Conservation (phyloP, 2,329 filamentous ascomycete species). For the Curvularia verruculosa region DNA sequence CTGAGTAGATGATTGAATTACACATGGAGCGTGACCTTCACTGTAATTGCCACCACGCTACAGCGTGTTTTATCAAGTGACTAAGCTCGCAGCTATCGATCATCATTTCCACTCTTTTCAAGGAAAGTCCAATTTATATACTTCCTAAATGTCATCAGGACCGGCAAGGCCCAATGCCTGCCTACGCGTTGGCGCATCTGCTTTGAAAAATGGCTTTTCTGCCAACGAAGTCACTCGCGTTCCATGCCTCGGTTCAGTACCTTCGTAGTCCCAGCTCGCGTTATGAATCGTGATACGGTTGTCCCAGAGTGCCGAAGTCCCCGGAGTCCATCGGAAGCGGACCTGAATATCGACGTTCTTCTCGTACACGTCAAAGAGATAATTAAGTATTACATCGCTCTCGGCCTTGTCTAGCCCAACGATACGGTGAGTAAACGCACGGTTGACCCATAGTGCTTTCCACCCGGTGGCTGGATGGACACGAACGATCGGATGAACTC, state of each 20-base stretch:
- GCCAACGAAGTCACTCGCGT: constrained; percentile 73
- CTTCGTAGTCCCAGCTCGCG: constrained; percentile 75
- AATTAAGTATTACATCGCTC: constrained; percentile 70
- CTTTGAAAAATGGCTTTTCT: constrained; percentile 72
- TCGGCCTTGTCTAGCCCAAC: constrained; percentile 72
- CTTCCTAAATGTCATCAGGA: constrained; percentile 58
- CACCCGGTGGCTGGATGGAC: constrained; percentile 76
- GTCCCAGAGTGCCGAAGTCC: constrained; percentile 73
- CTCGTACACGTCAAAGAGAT: constrained; percentile 72
- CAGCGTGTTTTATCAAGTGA: background rate
- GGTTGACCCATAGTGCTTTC: constrained; percentile 76
- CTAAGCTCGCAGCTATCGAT: background rate
- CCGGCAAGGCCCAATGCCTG: constrained; percentile 70
- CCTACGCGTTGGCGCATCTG: constrained; percentile 68
- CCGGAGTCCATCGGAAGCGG: constrained; percentile 72
- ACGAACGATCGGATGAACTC: constrained; percentile 70
- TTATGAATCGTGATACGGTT: constrained; percentile 78
- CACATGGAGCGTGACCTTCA: background rate
- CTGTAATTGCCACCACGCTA: background rate
- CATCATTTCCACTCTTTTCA: background rate
- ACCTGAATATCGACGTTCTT: constrained; percentile 74
- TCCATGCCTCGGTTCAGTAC: constrained; percentile 70
- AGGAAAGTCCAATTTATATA: too few relatives aligned
- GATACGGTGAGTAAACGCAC: constrained; percentile 70
- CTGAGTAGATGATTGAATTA: background rate